These are phyloP conservation scores for Linderina pennispora DNA, from an alignment of 192 early-diverging fungal genomes.

Conservation along the genomic window DNA sequence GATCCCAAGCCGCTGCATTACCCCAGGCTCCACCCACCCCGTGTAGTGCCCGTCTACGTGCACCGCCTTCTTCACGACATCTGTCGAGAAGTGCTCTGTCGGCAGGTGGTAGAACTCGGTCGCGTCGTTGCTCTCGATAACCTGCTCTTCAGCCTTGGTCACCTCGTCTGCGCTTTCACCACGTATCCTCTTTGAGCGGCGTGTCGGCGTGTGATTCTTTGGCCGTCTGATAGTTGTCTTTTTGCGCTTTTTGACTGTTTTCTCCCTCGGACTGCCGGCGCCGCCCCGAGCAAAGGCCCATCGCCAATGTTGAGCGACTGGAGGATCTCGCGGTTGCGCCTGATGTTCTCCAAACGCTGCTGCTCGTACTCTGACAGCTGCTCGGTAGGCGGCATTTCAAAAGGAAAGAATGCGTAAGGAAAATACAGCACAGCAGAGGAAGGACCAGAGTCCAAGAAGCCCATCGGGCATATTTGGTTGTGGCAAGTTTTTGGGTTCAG, in stretches of 20 bases:
- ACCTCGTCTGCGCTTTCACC: slow-evolving; percentile 33
- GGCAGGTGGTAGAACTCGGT: slow-evolving; percentile 35
- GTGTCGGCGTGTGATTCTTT: slow-evolving; percentile 9
- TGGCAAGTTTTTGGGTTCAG: too few relatives aligned
- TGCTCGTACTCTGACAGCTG: slow-evolving; percentile 42
- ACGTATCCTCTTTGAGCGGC: slow-evolving; percentile 33
- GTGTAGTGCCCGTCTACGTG: slow-evolving; percentile 56
- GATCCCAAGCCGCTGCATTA: slow-evolving; percentile 56
- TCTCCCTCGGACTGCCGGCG: background rate
- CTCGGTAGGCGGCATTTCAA: background rate
- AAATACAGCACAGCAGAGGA: background rate
- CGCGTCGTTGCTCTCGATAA: slow-evolving; percentile 32
- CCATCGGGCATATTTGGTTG: too few relatives aligned
- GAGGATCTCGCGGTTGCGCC: slow-evolving; percentile 54
- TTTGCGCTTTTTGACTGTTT: slow-evolving; percentile 1
- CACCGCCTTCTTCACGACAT: slow-evolving; percentile 46
- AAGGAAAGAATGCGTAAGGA: background rate
- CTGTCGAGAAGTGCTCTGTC: slow-evolving; percentile 51
- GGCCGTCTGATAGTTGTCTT: too few relatives aligned
- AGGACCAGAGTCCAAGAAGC: background rate
- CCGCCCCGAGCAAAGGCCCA: background rate
- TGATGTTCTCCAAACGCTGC: slow-evolving; percentile 56
- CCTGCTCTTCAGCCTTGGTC: slow-evolving; percentile 17
- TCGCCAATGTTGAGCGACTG: slow-evolving; percentile 39
- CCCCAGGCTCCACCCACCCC: slow-evolving; percentile 56